Percentiles rank a stretch among this genome's conserved stretches.
Conservation (phyloP, 2,329 filamentous ascomycete species). For the Pyricularia sp. region DNA sequence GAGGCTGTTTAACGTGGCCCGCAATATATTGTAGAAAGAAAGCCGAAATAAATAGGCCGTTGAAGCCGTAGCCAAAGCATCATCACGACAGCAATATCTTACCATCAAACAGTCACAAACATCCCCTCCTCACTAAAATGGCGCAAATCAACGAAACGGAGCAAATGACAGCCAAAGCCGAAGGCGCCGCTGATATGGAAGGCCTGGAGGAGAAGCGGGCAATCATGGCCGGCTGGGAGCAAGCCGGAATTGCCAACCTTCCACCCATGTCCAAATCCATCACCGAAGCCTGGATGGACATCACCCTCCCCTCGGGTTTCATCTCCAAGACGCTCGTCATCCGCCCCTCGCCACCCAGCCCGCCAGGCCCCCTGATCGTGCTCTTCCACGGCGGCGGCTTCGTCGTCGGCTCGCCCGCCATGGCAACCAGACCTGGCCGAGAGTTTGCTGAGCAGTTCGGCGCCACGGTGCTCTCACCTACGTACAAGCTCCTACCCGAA, state of each 20-base stretch:
- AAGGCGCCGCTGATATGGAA: not conserved
- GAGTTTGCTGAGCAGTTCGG: slow-evolving; percentile 7
- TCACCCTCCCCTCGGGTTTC: not conserved
- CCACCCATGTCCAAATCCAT: not conserved
- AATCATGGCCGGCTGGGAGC: not conserved
- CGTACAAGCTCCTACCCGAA: slow-evolving; percentile 8
- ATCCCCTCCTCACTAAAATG: no score
- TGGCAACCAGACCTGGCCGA: slow-evolving; percentile 3
- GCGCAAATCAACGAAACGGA: not conserved
- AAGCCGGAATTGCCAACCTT: not conserved
- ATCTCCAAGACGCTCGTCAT: not conserved
- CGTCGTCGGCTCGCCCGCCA: slow-evolving; percentile 11
- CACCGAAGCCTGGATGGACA: not conserved
- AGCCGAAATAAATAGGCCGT: no score
- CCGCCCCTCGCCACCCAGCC: not conserved
- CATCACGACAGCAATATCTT: not conserved
- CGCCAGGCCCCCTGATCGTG: slow-evolving; percentile 14
- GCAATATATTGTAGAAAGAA: no score
- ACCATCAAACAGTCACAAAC: not conserved
- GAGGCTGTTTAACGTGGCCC: no score
- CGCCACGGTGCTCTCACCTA: slow-evolving; percentile 7
- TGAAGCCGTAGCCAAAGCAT: no score
- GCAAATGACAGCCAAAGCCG: not conserved
- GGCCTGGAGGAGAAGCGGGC: not conserved
- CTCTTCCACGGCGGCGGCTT: slow-evolving; percentile 20